Conservation (phyloP, 2,329 filamentous ascomycete genomes). For the Sphaerulina vaccinii region DNA sequence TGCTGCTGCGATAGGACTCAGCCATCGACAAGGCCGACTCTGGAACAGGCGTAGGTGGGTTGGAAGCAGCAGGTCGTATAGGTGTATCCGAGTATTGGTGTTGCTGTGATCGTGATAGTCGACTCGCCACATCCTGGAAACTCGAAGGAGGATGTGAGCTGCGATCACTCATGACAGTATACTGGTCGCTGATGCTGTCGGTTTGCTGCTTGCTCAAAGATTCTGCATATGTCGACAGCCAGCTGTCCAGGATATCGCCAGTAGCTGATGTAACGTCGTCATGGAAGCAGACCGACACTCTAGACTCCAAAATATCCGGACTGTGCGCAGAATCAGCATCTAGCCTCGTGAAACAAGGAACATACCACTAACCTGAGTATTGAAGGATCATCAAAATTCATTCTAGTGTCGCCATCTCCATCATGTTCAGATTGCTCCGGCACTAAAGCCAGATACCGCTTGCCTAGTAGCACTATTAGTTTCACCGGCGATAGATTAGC, state of each 20-base stretch:
- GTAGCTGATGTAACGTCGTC: conserved; percentile 30
- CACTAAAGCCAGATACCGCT: conserved; percentile 31
- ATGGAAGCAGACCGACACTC: conserved; percentile 36
- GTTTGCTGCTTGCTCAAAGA: conserved; percentile 26
- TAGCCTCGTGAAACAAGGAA: not conserved
- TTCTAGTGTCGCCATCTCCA: not conserved
- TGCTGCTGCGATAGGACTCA: conserved; percentile 28
- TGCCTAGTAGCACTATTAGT: conserved; percentile 24
- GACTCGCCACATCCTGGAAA: conserved; percentile 24
- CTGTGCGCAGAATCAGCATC: conserved; percentile 14
- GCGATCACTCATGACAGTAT: conserved; percentile 12
- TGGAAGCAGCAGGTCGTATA: conserved; percentile 35
- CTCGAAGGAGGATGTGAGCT: conserved; percentile 19
- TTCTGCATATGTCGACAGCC: conserved; percentile 23
- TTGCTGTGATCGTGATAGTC: conserved; percentile 21
- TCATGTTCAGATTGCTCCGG: conserved; percentile 14
- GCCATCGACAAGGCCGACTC: conserved; percentile 31
- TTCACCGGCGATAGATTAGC: not conserved
- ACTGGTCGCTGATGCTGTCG: conserved; percentile 8
- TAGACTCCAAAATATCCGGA: conserved; percentile 35
- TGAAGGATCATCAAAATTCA: conserved; percentile 14
- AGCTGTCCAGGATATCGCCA: conserved; percentile 32
- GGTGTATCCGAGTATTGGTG: conserved; percentile 24
- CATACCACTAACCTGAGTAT: conserved; percentile 23
- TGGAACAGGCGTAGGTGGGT: conserved; percentile 33